phyloP scores from a whole-genome alignment of 164 flowering plant genomes.

The Pachysandra terminalis region DNA sequence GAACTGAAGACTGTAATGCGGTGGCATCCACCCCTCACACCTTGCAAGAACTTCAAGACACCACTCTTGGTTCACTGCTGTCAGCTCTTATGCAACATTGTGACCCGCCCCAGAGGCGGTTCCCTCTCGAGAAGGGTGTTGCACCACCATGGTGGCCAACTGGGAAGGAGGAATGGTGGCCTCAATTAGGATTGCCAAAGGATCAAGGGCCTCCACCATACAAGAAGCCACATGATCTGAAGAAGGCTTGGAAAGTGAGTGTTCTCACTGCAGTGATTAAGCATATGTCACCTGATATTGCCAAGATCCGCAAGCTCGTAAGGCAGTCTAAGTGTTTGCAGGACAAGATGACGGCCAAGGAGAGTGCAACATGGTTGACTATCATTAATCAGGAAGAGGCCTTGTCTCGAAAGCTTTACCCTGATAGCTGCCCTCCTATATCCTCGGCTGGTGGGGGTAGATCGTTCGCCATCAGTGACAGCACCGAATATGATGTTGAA shows the following conservation, averaged over 20 bases:
- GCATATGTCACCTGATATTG: too few species aligned
- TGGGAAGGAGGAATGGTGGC: slow-evolving; percentile 73
- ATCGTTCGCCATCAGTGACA: slow-evolving; percentile 19
- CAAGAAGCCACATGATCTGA: too few species aligned
- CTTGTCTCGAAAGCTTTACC: slow-evolving; percentile 39
- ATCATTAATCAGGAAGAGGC: slow-evolving; percentile 58
- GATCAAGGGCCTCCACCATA: slow-evolving; percentile 68
- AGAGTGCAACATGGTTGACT: slow-evolving; percentile 62
- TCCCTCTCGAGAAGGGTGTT: slow-evolving; percentile 65
- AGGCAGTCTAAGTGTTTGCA: slow-evolving; percentile 70
- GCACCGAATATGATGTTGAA: slow-evolving; percentile 47
- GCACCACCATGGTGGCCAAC: slow-evolving; percentile 84
- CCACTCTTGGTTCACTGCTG: slow-evolving; percentile 67
- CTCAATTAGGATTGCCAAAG: slow-evolving; percentile 43
- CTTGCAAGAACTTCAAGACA: slow-evolving; percentile 67
- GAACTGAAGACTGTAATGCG: slow-evolving; percentile 27
- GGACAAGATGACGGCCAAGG: too few species aligned
- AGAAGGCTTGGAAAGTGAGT: too few species aligned
- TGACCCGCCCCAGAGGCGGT: slow-evolving; percentile 74
- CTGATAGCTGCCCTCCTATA: slow-evolving; percentile 42
- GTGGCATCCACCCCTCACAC: slow-evolving; percentile 40
- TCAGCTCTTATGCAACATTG: slow-evolving; percentile 82
- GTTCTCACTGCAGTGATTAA: slow-evolving; percentile 71
- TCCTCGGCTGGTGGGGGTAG: slow-evolving; percentile 31
- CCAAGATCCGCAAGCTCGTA: slow-evolving; percentile 68